Evolutionary conservation across 768 basidiomycete genomes (phyloP), one percentile per base, ranked within the genome.

Genomic region (Macrocybe gigantea): DNA sequence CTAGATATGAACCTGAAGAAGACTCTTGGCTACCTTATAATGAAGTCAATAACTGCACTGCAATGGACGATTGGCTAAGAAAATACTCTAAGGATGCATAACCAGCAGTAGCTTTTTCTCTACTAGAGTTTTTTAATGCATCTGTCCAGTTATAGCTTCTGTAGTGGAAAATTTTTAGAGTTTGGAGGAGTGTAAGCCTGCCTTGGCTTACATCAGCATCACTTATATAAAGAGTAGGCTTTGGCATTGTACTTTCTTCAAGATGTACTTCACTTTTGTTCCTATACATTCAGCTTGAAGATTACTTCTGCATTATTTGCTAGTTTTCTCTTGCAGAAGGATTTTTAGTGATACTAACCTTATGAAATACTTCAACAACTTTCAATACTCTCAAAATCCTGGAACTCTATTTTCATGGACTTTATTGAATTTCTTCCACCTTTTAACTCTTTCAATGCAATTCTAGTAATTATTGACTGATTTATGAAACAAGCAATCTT

Each of bases 281-380:
- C n/a, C n/a, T n/a, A n/a, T n/a, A n/a, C n/a, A n/a, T n/a, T n/a
- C n/a, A n/a, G n/a, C n/a, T n/a, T n/a, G n/a, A n/a, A n/a, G n/a
- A n/a, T n/a, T n/a, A n/a, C n/a, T n/a, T n/a, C n/a, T n/a, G n/a
- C n/a, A n/a, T n/a, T n/a, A n/a, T n/a, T n/a, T n/a, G n/a, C n/a
- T n/a, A n/a, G n/a, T n/a, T n/a, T n/a, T n/a, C n/a, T n/a, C n/a
- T n/a, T n/a, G n/a, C n/a, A n/a, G n/a, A n/a, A n/a, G n/a, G n/a
- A n/a, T n/a, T n/a, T n/a, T n/a, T n/a, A n/a, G n/a, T n/a, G n/a
- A n/a, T n/a, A n/a, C n/a, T n/a, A n/a, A n/a, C n/a, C n/a, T n/a
- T n/a, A n/a, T n/a, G n/a, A n/a, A n/a, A n/a, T n/a, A n/a, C 48
- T 69, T 38, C 40, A 60, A 33, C 56, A 56, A 41, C 48, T 70